Conservation (phyloP, 1,284 basidiomycete species). For the Cryptococcus depauperatus region DNA sequence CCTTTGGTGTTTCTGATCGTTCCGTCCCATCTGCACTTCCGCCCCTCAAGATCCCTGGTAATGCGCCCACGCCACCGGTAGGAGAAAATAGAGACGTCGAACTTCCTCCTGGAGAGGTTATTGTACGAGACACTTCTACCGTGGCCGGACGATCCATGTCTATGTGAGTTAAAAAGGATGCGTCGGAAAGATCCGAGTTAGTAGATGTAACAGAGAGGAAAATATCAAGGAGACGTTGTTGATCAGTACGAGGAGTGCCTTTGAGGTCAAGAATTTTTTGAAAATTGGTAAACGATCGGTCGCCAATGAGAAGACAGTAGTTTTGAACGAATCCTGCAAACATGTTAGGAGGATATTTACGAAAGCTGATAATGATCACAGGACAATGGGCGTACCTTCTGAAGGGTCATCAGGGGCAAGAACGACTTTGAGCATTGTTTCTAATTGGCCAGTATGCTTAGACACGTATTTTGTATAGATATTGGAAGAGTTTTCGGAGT, state of each 20-base stretch:
- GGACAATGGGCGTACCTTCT: constrained; percentile 17
- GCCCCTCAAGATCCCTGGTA: constrained; percentile 21
- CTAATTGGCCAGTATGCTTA: constrained; percentile 70
- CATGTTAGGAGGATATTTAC: too few species aligned
- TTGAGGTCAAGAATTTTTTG: constrained; percentile 98
- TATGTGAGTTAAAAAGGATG: constrained; percentile 80
- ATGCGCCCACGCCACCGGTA: constrained; percentile 2
- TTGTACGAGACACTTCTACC: constrained; percentile 3
- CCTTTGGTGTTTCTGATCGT: constrained; percentile 55
- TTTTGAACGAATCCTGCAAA: constrained; percentile 82
- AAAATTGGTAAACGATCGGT: constrained; percentile 88
- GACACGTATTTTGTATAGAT: constrained; percentile 74
- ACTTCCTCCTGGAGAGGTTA: constrained; percentile 17
- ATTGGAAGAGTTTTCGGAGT: constrained; percentile 33
- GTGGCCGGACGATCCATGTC: constrained; percentile 67
- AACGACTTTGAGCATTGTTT: constrained; percentile 87
- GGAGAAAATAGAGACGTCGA: constrained; percentile 31
- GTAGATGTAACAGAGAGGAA: constrained; percentile 87
- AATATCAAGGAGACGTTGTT: constrained; percentile 80
- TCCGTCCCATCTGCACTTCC: constrained; percentile 39
- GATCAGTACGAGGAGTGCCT: constrained; percentile 74
- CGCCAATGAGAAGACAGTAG: constrained; percentile 83
- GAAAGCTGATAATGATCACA: too few species aligned
- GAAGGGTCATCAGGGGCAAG: constrained; percentile 61
- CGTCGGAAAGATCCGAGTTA: constrained; percentile 70